These are phyloP conservation scores for Blattamonas nauphoetae DNA, from an alignment of 78 protist species.

Conservation along the genomic window DNA sequence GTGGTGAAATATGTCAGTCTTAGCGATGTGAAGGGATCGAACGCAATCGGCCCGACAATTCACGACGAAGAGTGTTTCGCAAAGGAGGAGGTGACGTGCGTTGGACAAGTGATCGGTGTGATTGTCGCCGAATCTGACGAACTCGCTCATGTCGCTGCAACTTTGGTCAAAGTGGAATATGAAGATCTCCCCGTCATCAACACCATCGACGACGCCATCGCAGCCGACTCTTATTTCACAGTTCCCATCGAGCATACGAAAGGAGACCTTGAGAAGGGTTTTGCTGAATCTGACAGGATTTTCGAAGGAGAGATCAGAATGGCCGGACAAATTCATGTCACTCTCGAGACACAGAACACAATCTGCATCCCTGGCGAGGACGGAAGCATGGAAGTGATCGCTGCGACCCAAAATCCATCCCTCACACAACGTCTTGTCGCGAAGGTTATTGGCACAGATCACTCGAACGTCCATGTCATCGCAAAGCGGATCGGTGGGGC, in stretches of 20 bases:
- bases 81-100: not conserved
- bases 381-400: not conserved
- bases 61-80: not conserved
- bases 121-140: constrained; percentile 33
- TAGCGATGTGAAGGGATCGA: constrained; percentile 14
- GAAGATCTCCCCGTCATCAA: not conserved
- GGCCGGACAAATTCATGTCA: constrained; percentile 43
- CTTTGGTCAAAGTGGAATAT: not conserved
- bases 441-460: not conserved
- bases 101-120: constrained; percentile 29
- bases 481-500: constrained; percentile 44
- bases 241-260: not conserved
- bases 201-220: constrained; percentile 15
- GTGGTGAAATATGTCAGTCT: constrained; percentile 14
- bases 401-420: not conserved
- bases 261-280: constrained; percentile 23
- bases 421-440: constrained; percentile 5
- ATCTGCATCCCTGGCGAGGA: constrained; percentile 24
- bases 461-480: not conserved
- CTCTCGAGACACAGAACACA: constrained; percentile 34
- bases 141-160: constrained; percentile 1
- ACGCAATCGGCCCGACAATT: not conserved
- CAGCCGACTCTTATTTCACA: not conserved
- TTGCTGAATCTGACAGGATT: not conserved
- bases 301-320: not conserved